A percentile compares a stretch with the other conserved stretches of the same genome.
phyloP scores from a whole-genome alignment of 2,329 filamentous ascomycete species.

The Paracorniculantispora psalliotae region DNA sequence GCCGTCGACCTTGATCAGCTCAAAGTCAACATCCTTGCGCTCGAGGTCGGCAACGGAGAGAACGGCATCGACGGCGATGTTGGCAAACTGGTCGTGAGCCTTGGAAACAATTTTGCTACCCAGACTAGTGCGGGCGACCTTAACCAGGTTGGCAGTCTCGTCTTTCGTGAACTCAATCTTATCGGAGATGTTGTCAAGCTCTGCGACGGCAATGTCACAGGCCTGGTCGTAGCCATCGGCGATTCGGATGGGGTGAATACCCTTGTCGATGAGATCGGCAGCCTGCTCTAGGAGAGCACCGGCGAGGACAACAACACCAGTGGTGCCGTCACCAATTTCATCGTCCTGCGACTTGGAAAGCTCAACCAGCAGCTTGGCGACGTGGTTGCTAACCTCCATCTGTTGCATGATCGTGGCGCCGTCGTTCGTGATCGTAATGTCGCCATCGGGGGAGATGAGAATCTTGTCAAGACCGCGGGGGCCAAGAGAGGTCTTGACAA shows the following conservation, averaged over 20 bases:
- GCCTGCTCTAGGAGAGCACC: slow-evolving; percentile 94
- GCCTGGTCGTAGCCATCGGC: slow-evolving; percentile 97
- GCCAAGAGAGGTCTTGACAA: slow-evolving; percentile 94
- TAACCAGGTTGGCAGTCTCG: slow-evolving; percentile 79
- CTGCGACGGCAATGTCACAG: slow-evolving; percentile 90
- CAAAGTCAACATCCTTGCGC: slow-evolving; percentile 95
- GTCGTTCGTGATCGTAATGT: slow-evolving; percentile 99
- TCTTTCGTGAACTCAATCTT: slow-evolving; percentile 78
- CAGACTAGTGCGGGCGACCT: slow-evolving; percentile 91
- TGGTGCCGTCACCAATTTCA: slow-evolving; percentile 97
- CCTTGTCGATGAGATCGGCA: slow-evolving; percentile 97
- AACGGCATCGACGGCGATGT: slow-evolving; percentile 95
- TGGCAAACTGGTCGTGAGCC: slow-evolving; percentile 94
- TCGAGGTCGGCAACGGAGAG: slow-evolving; percentile 94
- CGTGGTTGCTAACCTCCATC: slow-evolving; percentile 99
- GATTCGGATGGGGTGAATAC: slow-evolving; percentile 97
- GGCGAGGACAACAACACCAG: slow-evolving; percentile 92
- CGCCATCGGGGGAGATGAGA: slow-evolving; percentile 94
- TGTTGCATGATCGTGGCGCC: slow-evolving; percentile 94
- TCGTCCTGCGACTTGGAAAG: slow-evolving; percentile 98
- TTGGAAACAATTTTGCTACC: slow-evolving; percentile 99
- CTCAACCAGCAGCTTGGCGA: slow-evolving; percentile 93
- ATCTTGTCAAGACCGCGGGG: slow-evolving; percentile 98
- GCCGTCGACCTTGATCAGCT: slow-evolving; percentile 98
- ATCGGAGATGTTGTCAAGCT: slow-evolving; percentile 91